Conservation (phyloP, 768 basidiomycete species). For the Mycena vulgaris region DNA sequence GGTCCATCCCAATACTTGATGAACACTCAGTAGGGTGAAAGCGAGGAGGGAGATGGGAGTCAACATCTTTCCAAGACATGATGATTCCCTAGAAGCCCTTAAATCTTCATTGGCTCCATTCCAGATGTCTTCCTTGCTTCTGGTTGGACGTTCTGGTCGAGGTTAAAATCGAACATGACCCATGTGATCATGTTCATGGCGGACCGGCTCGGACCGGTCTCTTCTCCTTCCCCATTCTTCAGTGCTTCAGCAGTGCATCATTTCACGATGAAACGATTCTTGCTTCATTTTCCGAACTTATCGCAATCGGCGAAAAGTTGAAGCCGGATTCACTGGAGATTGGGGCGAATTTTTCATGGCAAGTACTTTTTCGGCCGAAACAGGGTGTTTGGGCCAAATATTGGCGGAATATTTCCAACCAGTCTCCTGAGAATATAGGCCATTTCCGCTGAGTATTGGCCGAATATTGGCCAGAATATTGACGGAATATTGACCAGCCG, state of each 20-base stretch:
- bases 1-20: constrained; percentile 30
- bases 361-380: neutral
- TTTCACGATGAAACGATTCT: constrained; percentile 1
- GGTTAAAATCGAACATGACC: constrained; percentile 22
- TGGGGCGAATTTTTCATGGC: constrained; percentile 15
- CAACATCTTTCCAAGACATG: constrained; percentile 28
- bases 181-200: constrained; percentile 25
- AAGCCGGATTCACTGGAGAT: constrained; percentile 13
- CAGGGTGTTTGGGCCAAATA: constrained; percentile 1
- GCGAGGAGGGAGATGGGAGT: constrained; percentile 23
- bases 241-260: constrained; percentile 18
- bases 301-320: constrained; percentile 14
- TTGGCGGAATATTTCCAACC: neutral
- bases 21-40: constrained; percentile 27
- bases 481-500: constrained; percentile 8
- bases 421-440: constrained; percentile 5
- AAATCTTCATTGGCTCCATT: constrained; percentile 19
- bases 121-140: constrained; percentile 25
- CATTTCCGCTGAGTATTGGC: constrained; percentile 6
- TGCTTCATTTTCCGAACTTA: constrained; percentile 20
- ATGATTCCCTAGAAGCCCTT: constrained; percentile 17
- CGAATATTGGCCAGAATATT: neutral
- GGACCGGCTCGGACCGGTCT: constrained; percentile 26
- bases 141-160: constrained; percentile 17
- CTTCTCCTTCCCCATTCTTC: constrained; percentile 30